These are phyloP conservation scores for Sapria himalayana DNA, from an alignment of 345 rosid species.

Conservation along the genomic window DNA sequence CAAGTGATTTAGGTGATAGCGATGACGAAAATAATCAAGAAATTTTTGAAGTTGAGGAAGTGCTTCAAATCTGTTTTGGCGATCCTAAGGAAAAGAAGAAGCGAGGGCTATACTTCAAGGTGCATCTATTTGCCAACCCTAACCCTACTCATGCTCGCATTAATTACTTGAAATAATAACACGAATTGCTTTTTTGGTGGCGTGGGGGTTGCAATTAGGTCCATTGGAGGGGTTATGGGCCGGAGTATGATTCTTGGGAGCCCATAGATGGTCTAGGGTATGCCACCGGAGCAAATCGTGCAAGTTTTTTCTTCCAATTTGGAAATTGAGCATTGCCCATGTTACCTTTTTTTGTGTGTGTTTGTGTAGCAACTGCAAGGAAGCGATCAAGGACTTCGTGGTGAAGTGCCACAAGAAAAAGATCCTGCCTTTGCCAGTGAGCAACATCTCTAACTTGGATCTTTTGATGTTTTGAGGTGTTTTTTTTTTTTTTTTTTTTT, in stretches of 20 bases:
- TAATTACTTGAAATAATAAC: not conserved
- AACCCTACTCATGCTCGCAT: not conserved
- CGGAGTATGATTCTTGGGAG: constrained; percentile 45
- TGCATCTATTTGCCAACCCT: constrained; percentile 8
- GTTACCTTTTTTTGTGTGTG: not conserved
- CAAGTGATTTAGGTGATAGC: constrained; percentile 9
- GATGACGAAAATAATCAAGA: constrained; percentile 14
- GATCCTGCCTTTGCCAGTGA: constrained; percentile 44
- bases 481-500: not conserved
- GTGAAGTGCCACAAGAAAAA: constrained; percentile 19
- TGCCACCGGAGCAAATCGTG: constrained; percentile 3
- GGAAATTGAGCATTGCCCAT: not conserved
- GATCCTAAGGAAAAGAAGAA: constrained; percentile 19
- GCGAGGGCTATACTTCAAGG: constrained; percentile 30
- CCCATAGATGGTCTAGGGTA: constrained; percentile 39
- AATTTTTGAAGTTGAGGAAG: constrained; percentile 31
- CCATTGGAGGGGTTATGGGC: constrained; percentile 38
- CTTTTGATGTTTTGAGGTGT: not conserved
- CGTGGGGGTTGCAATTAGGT: too few relatives aligned
- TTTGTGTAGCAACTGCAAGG: constrained; percentile 24
- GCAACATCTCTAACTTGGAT: too few relatives aligned
- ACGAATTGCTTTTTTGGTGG: too few relatives aligned
- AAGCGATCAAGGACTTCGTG: constrained; percentile 30
- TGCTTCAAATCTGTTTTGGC: constrained; percentile 30
- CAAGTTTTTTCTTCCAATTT: not conserved